Conservation (phyloP, 164 flowering plant species). For the Sedum album region DNA sequence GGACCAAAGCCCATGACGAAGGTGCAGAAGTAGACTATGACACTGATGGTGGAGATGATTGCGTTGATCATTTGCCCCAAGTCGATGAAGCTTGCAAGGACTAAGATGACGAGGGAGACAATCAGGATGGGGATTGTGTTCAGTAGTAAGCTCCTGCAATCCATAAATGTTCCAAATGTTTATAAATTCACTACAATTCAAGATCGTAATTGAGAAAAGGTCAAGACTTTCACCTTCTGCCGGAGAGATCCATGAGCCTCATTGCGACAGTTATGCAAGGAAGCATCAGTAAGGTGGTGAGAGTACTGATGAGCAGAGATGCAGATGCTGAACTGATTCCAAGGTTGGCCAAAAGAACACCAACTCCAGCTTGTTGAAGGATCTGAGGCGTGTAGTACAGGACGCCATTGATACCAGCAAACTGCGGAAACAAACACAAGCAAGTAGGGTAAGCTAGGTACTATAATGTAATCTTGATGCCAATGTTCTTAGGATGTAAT, state of each 20-base stretch:
- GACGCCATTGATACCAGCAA: constrained; percentile 91
- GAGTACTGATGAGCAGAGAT: too few relatives aligned
- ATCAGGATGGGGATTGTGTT: constrained; percentile 67
- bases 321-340: too few relatives aligned
- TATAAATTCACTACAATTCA: not conserved
- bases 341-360: constrained; percentile 60
- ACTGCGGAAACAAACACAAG: constrained; percentile 38
- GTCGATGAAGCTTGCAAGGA: constrained; percentile 34
- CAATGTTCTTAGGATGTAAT: not conserved
- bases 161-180: not conserved
- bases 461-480: not conserved
- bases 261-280: constrained; percentile 83
- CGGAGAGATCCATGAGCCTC: constrained; percentile 92
- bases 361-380: constrained; percentile 86
- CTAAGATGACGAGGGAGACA: constrained; percentile 46
- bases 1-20: constrained; percentile 93
- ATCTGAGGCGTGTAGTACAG: too few relatives aligned
- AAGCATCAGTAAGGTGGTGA: constrained; percentile 82
- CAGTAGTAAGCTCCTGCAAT: constrained; percentile 66
- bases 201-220: not conserved
- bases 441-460: not conserved
- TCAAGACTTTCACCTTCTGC: too few relatives aligned
- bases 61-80: constrained; percentile 50
- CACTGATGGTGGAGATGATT: constrained; percentile 56
- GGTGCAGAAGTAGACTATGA: constrained; percentile 70